Evolutionary conservation across 345 rosid genomes (phyloP).

Genomic region (Erysimum cheiranthoides): DNA sequence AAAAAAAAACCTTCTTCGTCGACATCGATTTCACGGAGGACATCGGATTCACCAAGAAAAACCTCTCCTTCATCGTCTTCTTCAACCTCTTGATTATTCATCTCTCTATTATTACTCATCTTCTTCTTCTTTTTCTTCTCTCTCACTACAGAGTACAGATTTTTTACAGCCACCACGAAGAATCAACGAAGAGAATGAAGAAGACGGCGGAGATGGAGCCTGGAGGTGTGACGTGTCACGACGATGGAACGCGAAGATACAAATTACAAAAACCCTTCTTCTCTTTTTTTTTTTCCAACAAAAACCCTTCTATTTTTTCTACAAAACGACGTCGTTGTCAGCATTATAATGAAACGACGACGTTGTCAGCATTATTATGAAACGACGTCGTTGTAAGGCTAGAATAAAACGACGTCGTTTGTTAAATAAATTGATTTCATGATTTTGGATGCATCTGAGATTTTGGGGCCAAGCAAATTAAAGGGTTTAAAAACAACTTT

Average conservation of each 20-base stretch:
- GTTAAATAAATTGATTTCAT: no score
- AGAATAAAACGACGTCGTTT: no score
- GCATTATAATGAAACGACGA: background rate
- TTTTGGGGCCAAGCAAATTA: no score
- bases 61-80: slow-evolving; percentile 67
- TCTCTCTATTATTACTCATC: slow-evolving; percentile 30
- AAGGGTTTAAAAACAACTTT: no score
- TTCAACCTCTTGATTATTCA: slow-evolving; percentile 43
- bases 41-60: slow-evolving; percentile 78
- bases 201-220: slow-evolving; percentile 30
- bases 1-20: slow-evolving; percentile 77
- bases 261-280: slow-evolving; percentile 13
- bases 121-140: slow-evolving; percentile 30
- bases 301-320: background rate
- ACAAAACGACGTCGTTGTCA: background rate
- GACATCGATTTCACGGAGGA: slow-evolving; percentile 65
- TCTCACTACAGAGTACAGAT: background rate
- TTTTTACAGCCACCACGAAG: slow-evolving; percentile 2
- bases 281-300: background rate
- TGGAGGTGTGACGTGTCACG: slow-evolving; percentile 34
- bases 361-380: no score
- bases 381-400: no score
- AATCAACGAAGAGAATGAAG: background rate
- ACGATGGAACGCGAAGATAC: background rate
- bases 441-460: no score